These are phyloP conservation scores for Raffaelea deltoideospora DNA, from an alignment of 2,329 filamentous ascomycete genomes.

Conservation along the genomic window DNA sequence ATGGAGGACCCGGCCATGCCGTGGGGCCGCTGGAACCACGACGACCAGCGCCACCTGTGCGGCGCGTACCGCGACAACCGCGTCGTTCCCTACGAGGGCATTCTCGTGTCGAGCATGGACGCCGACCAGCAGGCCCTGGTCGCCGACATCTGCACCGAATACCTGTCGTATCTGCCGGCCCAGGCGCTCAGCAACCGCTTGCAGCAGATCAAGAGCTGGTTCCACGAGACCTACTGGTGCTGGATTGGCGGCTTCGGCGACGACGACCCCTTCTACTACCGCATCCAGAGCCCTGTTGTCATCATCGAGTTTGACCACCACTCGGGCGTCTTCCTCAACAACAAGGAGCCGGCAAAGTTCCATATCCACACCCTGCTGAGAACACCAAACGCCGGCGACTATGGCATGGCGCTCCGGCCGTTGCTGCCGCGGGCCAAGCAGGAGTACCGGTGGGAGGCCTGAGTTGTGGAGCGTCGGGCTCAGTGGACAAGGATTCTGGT, in stretches of 20 bases:
- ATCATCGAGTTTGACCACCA: constrained; percentile 70
- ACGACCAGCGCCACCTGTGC: constrained; percentile 65
- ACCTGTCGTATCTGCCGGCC: constrained; percentile 51
- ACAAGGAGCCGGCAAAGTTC: constrained; percentile 59
- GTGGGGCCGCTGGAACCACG: constrained; percentile 58
- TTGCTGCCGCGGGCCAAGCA: constrained; percentile 21
- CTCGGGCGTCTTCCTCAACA: constrained; percentile 61
- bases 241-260: constrained; percentile 61
- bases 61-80: constrained; percentile 70
- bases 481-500: too few relatives aligned
- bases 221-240: constrained; percentile 60
- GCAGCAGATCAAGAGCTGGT: constrained; percentile 35
- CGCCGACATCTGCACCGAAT: constrained; percentile 45
- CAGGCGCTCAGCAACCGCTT: constrained; percentile 38
- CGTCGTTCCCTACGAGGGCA: constrained; percentile 58
- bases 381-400: constrained; percentile 63
- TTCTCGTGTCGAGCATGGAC: constrained; percentile 35
- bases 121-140: constrained; percentile 36
- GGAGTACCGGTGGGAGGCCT: constrained; percentile 27
- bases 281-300: constrained; percentile 61
- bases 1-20: constrained; percentile 54
- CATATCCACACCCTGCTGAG: constrained; percentile 64
- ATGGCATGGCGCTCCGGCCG: constrained; percentile 40
- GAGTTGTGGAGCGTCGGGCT: too few relatives aligned
- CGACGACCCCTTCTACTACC: constrained; percentile 60